These are phyloP conservation scores for Litsea cubeba DNA, from an alignment of 164 flowering plant species.

Conservation along the genomic window DNA sequence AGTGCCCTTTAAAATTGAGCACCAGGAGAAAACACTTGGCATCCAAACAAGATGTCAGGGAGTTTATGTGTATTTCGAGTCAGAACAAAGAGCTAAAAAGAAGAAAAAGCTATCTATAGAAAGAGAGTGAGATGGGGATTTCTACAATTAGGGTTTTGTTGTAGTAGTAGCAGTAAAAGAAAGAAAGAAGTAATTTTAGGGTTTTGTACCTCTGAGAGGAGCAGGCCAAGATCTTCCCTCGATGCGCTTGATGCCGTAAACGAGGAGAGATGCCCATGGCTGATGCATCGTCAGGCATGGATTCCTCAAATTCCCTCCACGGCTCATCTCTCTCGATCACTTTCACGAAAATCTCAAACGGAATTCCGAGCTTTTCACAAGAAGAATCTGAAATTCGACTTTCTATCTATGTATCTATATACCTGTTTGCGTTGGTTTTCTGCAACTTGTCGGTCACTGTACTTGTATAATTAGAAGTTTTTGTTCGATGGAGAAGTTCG, in stretches of 20 bases:
- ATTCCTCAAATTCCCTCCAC: constrained; percentile 47
- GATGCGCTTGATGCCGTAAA: constrained; percentile 85
- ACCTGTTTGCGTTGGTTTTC: too few species aligned
- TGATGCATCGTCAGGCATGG: constrained; percentile 95
- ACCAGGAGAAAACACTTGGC: too few species aligned
- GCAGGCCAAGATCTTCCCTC: constrained; percentile 97
- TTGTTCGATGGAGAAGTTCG: too few species aligned
- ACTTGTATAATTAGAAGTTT: too few species aligned
- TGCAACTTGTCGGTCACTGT: too few species aligned
- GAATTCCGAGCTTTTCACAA: too few species aligned
- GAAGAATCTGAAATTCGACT: too few species aligned
- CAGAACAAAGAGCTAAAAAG: too few species aligned
- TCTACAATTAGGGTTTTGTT: constrained; percentile 4
- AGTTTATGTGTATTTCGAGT: too few species aligned
- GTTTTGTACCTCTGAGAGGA: constrained; percentile 55
- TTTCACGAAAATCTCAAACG: not conserved
- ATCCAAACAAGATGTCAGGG: too few species aligned
- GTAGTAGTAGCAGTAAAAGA: not conserved
- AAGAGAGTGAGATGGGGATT: not conserved
- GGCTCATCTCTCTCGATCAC: not conserved
- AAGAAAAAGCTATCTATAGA: not conserved
- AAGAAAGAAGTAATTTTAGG: not conserved
- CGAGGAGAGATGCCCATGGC: constrained; percentile 94
- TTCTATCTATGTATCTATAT: too few species aligned
- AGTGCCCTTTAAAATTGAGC: too few species aligned